Base-by-base conservation (phyloP, 768 basidiomycete species). In the Sporobolomyces roseus region DNA sequence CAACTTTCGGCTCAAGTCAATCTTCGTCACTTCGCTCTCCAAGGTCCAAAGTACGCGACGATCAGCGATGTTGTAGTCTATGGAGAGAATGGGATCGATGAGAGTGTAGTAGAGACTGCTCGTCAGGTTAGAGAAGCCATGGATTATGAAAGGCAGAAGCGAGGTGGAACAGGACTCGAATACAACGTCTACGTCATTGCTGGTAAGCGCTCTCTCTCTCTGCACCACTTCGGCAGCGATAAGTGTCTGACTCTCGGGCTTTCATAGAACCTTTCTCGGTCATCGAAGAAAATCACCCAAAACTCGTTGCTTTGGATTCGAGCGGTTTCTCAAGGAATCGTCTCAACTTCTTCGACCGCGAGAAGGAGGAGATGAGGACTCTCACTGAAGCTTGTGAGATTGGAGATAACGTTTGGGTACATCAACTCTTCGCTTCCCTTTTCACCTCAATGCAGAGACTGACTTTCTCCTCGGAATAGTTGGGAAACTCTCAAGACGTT, bases 31-130 rank as follows among this genome's bases (percentile, higher is more conserved):
- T 92, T 93, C 77, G 89, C 89, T 33, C 88, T 91, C 66, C 92
- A 93, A 78, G 85, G 88, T 73, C 88, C 89, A 50, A 88, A 93
- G 65, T 91, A 90, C 74, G 87, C 88, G 2, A 88, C 90, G 10
- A 81, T 94, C n/a, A 91, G 90, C 51, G 92, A 94, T 74, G 86
- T 94, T 43, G 87, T 93, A 70, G 80, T 94, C 32, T 93, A 93
- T 79, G 91, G 89, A 12, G 81, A 83, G 29, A 75, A 81, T n/a
- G 84, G 87, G 0, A 75, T 85, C 49, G 65, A 59, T 33, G 58
- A 68, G 54, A 38, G 59, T 23, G 66, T 62, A 23, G 56, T 74
- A 38, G 70, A 67, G 46, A 68, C 70, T 61, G 75, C 66, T 30
- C 56, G 52, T 33, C 73, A 48, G 68, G 73, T 52, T 23, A 62